These are phyloP conservation scores for Xerophyta viscosa DNA, from an alignment of 106 monocot genomes.

Conservation along the genomic window DNA sequence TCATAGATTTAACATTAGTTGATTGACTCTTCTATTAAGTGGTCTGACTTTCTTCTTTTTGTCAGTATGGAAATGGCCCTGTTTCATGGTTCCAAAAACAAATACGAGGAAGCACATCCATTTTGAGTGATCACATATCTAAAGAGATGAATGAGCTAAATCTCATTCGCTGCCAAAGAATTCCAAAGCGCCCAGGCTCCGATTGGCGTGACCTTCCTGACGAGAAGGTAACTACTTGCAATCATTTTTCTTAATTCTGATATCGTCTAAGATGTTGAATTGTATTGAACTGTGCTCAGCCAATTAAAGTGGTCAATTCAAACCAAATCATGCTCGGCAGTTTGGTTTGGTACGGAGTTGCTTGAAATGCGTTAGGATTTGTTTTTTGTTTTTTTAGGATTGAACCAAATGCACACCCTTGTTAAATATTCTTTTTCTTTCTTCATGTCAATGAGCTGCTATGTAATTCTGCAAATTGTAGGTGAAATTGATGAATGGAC, in stretches of 20 bases:
- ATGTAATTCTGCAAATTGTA: slow-evolving; percentile 2
- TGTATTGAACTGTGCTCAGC: too few species aligned
- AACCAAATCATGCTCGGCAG: too few species aligned
- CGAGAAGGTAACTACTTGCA: slow-evolving; percentile 52
- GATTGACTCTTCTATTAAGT: neutral
- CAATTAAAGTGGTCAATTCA: too few species aligned
- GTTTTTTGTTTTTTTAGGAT: too few species aligned
- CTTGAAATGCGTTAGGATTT: too few species aligned
- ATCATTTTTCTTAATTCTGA: too few species aligned
- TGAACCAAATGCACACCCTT: too few species aligned
- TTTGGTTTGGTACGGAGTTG: too few species aligned
- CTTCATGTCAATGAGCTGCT: neutral
- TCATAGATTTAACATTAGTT: too few species aligned
- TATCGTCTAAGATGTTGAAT: too few species aligned
- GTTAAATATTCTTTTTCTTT: too few species aligned
- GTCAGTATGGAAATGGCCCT: slow-evolving; percentile 63
- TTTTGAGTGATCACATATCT: slow-evolving; percentile 76
- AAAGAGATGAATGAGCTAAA: slow-evolving; percentile 99
- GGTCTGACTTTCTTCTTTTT: slow-evolving; percentile 2
- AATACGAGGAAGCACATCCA: slow-evolving; percentile 53
- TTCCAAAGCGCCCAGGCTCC: slow-evolving; percentile 76
- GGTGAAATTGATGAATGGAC: slow-evolving; percentile 78
- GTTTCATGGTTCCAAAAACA: slow-evolving; percentile 96
- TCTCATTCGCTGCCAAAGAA: slow-evolving; percentile 77
- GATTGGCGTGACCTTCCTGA: slow-evolving; percentile 98